phyloP scores from a whole-genome alignment of 1,139 yeast genomes.

The Diutina pseudorugosa region DNA sequence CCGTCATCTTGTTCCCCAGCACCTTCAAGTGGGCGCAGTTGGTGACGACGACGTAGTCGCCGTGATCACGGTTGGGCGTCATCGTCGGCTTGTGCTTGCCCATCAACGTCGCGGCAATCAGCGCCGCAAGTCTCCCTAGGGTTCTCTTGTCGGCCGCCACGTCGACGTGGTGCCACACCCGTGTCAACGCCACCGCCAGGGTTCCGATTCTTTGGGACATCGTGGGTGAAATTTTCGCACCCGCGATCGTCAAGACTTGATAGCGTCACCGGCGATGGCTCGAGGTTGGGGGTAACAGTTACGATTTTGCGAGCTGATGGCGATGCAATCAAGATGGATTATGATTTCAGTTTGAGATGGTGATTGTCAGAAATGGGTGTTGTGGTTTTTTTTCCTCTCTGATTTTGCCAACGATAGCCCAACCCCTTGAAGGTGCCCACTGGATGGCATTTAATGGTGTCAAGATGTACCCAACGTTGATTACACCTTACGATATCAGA shows the following conservation, averaged over 20 bases:
- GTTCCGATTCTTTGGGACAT: constrained; percentile 51
- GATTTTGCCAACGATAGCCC: too few species aligned
- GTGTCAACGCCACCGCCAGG: constrained; percentile 66
- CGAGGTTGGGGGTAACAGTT: too few species aligned
- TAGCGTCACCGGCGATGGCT: too few species aligned
- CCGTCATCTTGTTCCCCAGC: constrained; percentile 73
- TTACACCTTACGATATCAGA: too few species aligned
- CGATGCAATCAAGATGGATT: too few species aligned
- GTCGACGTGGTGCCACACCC: constrained; percentile 95
- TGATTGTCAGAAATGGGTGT: too few species aligned
- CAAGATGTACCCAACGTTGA: too few species aligned
- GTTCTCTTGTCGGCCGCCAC: constrained; percentile 76
- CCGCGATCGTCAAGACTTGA: neutral
- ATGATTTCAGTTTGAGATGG: too few species aligned
- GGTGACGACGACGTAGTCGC: constrained; percentile 94
- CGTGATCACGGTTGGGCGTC: constrained; percentile 68
- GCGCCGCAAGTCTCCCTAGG: constrained; percentile 83
- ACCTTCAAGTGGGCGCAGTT: constrained; percentile 73
- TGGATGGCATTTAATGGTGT: too few species aligned
- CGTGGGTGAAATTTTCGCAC: neutral
- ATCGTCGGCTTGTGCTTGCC: constrained; percentile 94
- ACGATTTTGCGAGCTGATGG: too few species aligned
- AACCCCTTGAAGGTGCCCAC: too few species aligned
- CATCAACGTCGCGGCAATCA: constrained; percentile 76
- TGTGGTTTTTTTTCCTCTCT: too few species aligned